phyloP scores from a whole-genome alignment of 495 filamentous ascomycete genomes.

The Hyaloscypha bicolor region DNA sequence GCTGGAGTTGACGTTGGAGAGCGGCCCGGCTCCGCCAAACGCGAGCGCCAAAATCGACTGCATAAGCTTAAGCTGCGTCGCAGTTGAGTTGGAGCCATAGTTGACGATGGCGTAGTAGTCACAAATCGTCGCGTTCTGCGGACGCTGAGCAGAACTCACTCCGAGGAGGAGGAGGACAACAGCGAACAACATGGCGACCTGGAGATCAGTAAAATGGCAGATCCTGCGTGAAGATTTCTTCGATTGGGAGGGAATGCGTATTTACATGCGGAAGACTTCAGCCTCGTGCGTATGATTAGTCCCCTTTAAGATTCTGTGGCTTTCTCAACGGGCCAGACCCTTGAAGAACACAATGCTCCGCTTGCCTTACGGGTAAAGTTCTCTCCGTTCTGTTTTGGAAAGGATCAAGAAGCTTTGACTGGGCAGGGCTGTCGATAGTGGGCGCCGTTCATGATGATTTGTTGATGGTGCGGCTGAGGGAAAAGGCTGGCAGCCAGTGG shows the following conservation, averaged over 20 bases:
- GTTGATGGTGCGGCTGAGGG: not conserved
- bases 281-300: not conserved
- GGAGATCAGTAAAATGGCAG: not conserved
- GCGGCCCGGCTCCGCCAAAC: slow-evolving; percentile 46
- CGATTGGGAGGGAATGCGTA: not conserved
- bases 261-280: not conserved
- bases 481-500: not conserved
- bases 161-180: slow-evolving; percentile 5
- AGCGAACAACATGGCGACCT: not conserved
- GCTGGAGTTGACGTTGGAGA: slow-evolving; percentile 36
- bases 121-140: slow-evolving; percentile 44
- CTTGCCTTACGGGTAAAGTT: not conserved
- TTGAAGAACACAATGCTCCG: not conserved
- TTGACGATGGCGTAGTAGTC: slow-evolving; percentile 48
- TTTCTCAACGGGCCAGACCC: not conserved
- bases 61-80: slow-evolving; percentile 46
- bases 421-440: not conserved
- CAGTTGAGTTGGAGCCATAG: slow-evolving; percentile 46
- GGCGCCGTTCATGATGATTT: not conserved
- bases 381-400: not conserved
- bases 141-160: slow-evolving; percentile 37
- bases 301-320: not conserved
- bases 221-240: not conserved
- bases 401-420: not conserved
- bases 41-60: slow-evolving; percentile 49